Percentiles rank a stretch among this genome's conserved stretches.
Evolutionary conservation across 2,329 filamentous ascomycete genomes (phyloP).

Genomic region (Aspergillus sp.): DNA sequence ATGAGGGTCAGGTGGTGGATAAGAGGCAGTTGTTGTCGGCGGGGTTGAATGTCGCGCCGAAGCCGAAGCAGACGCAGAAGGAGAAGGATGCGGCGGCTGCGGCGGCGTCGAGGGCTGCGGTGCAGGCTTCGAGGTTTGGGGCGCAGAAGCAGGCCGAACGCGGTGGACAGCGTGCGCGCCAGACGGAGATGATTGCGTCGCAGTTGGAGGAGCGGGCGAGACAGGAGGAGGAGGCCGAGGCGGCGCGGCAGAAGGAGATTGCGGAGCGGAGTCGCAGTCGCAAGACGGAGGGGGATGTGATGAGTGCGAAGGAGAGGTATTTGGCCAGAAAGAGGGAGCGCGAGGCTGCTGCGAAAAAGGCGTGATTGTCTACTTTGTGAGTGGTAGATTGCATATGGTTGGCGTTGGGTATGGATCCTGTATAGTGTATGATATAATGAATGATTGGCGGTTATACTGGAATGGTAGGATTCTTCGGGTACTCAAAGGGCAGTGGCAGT

Average conservation of each 20-base stretch:
- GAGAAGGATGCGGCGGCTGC: slow-evolving; percentile 20
- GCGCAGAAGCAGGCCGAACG: slow-evolving; percentile 41
- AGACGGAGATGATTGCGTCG: slow-evolving; percentile 61
- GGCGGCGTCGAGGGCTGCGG: slow-evolving; percentile 18
- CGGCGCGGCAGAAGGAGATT: slow-evolving; percentile 54
- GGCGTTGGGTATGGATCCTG: not conserved
- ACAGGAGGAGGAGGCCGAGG: slow-evolving; percentile 59
- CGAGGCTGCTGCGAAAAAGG: slow-evolving; percentile 37
- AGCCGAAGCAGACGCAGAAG: slow-evolving; percentile 46
- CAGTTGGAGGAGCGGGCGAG: slow-evolving; percentile 60
- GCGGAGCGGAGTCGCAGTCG: slow-evolving; percentile 60
- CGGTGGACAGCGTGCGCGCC: slow-evolving; percentile 53
- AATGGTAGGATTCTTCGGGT: not conserved
- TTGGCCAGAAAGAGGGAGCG: slow-evolving; percentile 60
- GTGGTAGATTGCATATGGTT: not conserved
- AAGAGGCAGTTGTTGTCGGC: slow-evolving; percentile 64
- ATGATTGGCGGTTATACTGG: not conserved
- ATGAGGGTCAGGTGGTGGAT: slow-evolving; percentile 65
- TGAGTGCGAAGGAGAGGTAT: slow-evolving; percentile 63
- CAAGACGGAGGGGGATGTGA: slow-evolving; percentile 60
- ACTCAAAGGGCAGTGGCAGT: not conserved
- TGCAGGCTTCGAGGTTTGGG: slow-evolving; percentile 24
- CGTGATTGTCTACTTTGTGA: not conserved
- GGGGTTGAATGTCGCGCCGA: slow-evolving; percentile 62
- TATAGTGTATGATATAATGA: slow-evolving; percentile 3